These are phyloP conservation scores for Claviceps humidiphila DNA, from an alignment of 2,329 filamentous ascomycete species.

Conservation along the genomic window DNA sequence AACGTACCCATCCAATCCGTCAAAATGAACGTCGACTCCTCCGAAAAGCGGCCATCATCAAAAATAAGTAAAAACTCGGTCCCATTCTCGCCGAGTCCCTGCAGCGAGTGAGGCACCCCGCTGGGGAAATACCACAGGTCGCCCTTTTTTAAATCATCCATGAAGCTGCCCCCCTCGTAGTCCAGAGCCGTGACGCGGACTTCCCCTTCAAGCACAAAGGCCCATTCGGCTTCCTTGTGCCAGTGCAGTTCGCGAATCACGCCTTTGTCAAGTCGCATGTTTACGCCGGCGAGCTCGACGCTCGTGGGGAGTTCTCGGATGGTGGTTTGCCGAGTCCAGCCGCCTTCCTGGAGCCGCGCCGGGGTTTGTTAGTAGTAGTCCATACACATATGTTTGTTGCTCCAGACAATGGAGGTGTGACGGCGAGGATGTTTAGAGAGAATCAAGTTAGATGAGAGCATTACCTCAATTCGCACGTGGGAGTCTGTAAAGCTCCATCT, in stretches of 20 bases:
- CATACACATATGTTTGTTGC: neutral
- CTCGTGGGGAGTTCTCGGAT: slow-evolving; percentile 50
- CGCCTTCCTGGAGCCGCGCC: slow-evolving; percentile 42
- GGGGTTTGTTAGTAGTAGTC: slow-evolving; percentile 1
- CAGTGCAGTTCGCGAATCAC: slow-evolving; percentile 68
- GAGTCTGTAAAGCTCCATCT: slow-evolving; percentile 58
- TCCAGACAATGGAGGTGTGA: too few species aligned
- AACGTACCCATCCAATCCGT: slow-evolving; percentile 55
- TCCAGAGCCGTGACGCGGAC: slow-evolving; percentile 63
- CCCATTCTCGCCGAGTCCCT: slow-evolving; percentile 53
- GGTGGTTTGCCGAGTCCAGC: slow-evolving; percentile 66
- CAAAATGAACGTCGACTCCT: slow-evolving; percentile 57
- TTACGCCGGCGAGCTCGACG: slow-evolving; percentile 61
- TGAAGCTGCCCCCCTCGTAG: slow-evolving; percentile 61
- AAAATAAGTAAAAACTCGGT: slow-evolving; percentile 37
- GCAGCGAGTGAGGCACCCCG: slow-evolving; percentile 64
- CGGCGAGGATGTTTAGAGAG: too few species aligned
- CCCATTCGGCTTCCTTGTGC: slow-evolving; percentile 73
- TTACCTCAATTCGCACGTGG: slow-evolving; percentile 48
- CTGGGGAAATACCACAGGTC: slow-evolving; percentile 75
- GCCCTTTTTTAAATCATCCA: slow-evolving; percentile 63
- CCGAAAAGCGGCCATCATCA: slow-evolving; percentile 37
- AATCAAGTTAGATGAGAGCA: slow-evolving; percentile 7
- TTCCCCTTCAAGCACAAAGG: slow-evolving; percentile 56
- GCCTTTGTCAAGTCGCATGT: slow-evolving; percentile 62